Evolutionary conservation across 2,329 filamentous ascomycete genomes (phyloP), one percentile per base, ranked within the genome.

Genomic region (Aspergillus calidoustus): DNA sequence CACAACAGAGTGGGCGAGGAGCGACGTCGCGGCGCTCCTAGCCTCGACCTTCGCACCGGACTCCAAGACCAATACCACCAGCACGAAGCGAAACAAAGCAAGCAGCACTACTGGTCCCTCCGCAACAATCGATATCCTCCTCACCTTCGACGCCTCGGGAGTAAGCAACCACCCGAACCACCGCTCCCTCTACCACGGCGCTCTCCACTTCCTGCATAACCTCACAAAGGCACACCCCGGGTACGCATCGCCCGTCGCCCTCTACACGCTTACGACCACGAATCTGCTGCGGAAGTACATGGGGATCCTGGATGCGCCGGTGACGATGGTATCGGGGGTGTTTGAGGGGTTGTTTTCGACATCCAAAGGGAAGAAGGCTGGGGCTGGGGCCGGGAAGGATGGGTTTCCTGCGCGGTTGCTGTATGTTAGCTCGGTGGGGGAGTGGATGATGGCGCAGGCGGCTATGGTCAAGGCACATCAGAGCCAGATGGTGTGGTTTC

Each of bases 401-500:
- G 83, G 84, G 57, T 87, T 89, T 0, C 84, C 84, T 1, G 78
- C 79, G 38, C 80, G 84, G 1, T 76, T 97, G 56, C 74, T 97
- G 41, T 93, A 90, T 71, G 82, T 94, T 63, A 96, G 86, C 77
- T 84, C 86, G 8, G 82, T 92, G 17, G 74, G 78, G 4, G 83
- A 84, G 59, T 87, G 89, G 66, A 82, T 89, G 65, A 85, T 83
- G 31, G 94, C 92, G 7, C 90, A 93, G 80, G 84, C 81, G 58
- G 93, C 95, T 34, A 99, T 99, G 95, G 93, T 91, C 1, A 84
- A 85, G 58, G 94, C 91, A 30, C 95, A 99, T 81, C 83, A 88
- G 79, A 97, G 93, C 77, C 95, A 99, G 84, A 99, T 99, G 95
- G 87, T 91, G 43, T 99, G 95, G 95, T 99, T 98, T 74, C 87